Percentiles rank a stretch among this genome's conserved stretches.
These are phyloP conservation scores for Amanita rubescens DNA, from an alignment of 768 basidiomycete species.

Conservation along the genomic window DNA sequence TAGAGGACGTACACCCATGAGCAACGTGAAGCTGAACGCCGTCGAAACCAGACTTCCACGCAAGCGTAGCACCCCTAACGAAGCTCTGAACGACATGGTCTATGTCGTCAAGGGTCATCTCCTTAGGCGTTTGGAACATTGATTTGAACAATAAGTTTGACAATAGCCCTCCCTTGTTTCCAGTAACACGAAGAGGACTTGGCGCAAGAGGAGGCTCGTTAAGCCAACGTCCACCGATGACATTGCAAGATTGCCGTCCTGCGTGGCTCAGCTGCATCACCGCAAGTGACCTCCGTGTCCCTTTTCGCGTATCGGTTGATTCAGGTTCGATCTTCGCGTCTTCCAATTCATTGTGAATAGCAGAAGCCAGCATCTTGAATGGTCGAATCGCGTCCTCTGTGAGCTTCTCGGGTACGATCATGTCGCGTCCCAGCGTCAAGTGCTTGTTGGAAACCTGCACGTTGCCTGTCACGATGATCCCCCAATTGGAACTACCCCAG, in stretches of 20 bases:
- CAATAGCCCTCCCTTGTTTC: slow-evolving; percentile 19
- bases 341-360: slow-evolving; percentile 35
- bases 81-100: slow-evolving; percentile 54
- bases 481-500: slow-evolving; percentile 79
- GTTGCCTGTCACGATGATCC: slow-evolving; percentile 85
- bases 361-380: slow-evolving; percentile 41
- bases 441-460: slow-evolving; percentile 60
- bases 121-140: slow-evolving; percentile 56
- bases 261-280: slow-evolving; percentile 82
- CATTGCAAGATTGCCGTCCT: slow-evolving; percentile 75
- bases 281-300: slow-evolving; percentile 34
- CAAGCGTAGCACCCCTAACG: slow-evolving; percentile 57
- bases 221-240: slow-evolving; percentile 60
- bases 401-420: slow-evolving; percentile 45
- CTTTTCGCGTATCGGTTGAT: neutral
- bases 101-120: slow-evolving; percentile 56
- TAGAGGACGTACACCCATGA: slow-evolving; percentile 66
- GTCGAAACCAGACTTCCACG: slow-evolving; percentile 68
- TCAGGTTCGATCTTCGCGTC: neutral
- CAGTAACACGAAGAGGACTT: slow-evolving; percentile 49
- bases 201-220: slow-evolving; percentile 64
- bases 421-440: slow-evolving; percentile 65
- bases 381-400: slow-evolving; percentile 37
- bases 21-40: slow-evolving; percentile 81
- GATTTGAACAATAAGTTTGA: slow-evolving; percentile 35